These are phyloP conservation scores for Phytophthora pisi DNA, from an alignment of 352 stramenopile species.

Conservation along the genomic window DNA sequence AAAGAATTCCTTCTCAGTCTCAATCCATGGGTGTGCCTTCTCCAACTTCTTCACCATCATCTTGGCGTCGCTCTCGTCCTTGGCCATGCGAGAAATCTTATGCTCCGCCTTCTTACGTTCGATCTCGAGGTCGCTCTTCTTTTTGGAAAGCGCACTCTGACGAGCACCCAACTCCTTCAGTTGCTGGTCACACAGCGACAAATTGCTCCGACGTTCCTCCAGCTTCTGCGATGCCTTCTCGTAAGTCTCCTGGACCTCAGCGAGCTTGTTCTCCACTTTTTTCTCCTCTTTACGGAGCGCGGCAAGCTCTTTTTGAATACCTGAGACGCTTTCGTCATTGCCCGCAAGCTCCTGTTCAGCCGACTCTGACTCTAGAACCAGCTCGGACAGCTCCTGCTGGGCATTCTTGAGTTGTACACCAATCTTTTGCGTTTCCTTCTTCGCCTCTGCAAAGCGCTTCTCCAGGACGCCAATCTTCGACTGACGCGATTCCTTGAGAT, in stretches of 20 bases:
- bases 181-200: constrained; percentile 91
- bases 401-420: constrained; percentile 57
- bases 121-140: constrained; percentile 90
- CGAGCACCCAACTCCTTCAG: constrained; percentile 89
- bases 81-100: constrained; percentile 92
- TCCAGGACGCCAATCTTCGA: constrained; percentile 83
- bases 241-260: constrained; percentile 67
- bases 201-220: constrained; percentile 67
- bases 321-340: constrained; percentile 53
- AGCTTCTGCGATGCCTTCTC: constrained; percentile 67
- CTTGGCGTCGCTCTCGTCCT: constrained; percentile 92
- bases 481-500: constrained; percentile 81
- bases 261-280: constrained; percentile 72
- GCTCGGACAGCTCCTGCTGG: constrained; percentile 75
- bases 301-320: constrained; percentile 67
- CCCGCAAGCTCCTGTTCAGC: constrained; percentile 68
- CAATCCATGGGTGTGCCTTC: constrained; percentile 97
- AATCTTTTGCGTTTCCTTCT: constrained; percentile 78
- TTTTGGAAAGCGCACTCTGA: constrained; percentile 81
- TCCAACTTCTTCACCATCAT: constrained; percentile 92
- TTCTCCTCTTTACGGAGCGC: constrained; percentile 68
- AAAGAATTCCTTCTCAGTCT: constrained; percentile 97
- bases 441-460: constrained; percentile 73
- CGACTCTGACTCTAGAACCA: constrained; percentile 77
- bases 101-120: constrained; percentile 96